phyloP scores from a whole-genome alignment of 2,329 filamentous ascomycete species.

The Aspergillus ochraceus region DNA sequence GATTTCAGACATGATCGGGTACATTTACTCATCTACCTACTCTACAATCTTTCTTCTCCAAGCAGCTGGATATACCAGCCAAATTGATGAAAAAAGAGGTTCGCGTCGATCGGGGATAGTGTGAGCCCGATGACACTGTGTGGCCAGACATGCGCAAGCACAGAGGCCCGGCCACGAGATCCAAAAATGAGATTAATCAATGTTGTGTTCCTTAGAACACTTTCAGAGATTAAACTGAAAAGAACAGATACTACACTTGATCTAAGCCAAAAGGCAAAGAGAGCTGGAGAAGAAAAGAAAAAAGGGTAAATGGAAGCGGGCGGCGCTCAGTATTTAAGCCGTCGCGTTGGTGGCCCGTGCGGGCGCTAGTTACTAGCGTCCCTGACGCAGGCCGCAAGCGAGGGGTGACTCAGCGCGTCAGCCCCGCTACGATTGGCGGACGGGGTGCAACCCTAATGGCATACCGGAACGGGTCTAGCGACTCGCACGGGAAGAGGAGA shows the following conservation, averaged over 20 bases:
- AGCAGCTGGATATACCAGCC: conserved; percentile 53
- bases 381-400: conserved; percentile 12
- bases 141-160: conserved; percentile 66
- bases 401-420: background rate
- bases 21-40: background rate
- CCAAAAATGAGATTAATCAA: conserved; percentile 85
- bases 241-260: conserved; percentile 97
- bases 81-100: conserved; percentile 58
- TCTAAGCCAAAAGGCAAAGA: conserved; percentile 69
- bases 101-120: conserved; percentile 74
- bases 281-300: conserved; percentile 50
- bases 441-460: conserved; percentile 19
- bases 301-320: conserved; percentile 32
- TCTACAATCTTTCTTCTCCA: conserved; percentile 56
- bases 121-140: conserved; percentile 76
- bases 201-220: conserved; percentile 68
- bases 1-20: no score
- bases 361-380: conserved; percentile 21
- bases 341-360: conserved; percentile 14
- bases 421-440: background rate
- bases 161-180: conserved; percentile 58
- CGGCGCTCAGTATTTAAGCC: conserved; percentile 32
- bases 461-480: conserved; percentile 24
- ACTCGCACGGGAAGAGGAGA: conserved; percentile 23
- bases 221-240: conserved; percentile 97